Base-by-base conservation (phyloP, 257 asterid genomes). In the Misopates orontium region DNA sequence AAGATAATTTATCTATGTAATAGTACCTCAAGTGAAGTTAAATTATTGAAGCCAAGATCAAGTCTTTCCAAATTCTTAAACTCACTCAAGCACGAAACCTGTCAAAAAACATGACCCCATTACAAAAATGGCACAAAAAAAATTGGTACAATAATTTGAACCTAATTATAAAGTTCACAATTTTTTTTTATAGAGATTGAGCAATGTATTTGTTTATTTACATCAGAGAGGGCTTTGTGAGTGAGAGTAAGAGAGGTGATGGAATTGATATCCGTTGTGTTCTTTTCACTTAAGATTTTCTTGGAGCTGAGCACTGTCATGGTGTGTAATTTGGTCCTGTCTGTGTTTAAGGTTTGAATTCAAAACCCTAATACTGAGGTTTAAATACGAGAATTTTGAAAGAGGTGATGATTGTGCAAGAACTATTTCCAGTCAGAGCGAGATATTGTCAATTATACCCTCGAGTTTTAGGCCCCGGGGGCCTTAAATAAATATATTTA, bases 11-110 rank as follows among this genome's bases (percentile, higher is more conserved):
- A 15, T 5, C n/a, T 1, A 67, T 21, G 59, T 14, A 25, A 36
- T 28, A 65, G 17, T 64, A 89, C 99, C 95, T 90, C 96, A 18
- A 93, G 80, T 39, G 95, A 85, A 73, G 88, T 87, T 71, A 93
- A 73, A 67, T 70, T 85, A 64, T 93, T 93, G 79, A 83, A 87
- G 40, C 92, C 79, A 57, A 93, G 88, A 67, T 87, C 97, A 48
- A 93, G 87, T 69, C 77, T 90, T 79, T 86, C 96, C 79, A 93
- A 75, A 73, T 86, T 87, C 71, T 75, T 83, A 86, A 93, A 87
- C 74, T 84, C 95, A 7, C 75, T 66, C 85, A 93, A 80, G 77
- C 99, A 93, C 3, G 99, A 93, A 14, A 93, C 89, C 99, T 93
- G 57, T 49, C 39, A 4, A 25, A 54, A n/a, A 23, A 23, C 12